Conservation (phyloP, 345 rosid species). For the Atalantia buxifolia region DNA sequence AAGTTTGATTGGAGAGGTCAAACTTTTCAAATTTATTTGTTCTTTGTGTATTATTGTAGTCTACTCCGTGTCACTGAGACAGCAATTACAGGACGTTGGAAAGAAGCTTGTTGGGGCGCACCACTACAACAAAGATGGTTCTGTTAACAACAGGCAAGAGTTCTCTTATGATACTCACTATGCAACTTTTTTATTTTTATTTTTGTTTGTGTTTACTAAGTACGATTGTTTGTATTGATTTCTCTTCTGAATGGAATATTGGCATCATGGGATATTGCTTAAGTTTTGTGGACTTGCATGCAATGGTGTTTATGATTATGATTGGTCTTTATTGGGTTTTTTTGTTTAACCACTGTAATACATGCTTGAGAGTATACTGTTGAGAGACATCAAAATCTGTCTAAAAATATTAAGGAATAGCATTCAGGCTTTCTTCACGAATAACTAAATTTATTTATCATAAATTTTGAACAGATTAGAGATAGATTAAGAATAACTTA, state of each 20-base stretch:
- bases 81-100: slow-evolving; percentile 94
- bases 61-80: slow-evolving; percentile 94
- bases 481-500: not conserved
- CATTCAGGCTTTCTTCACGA: not conserved
- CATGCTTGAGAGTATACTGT: not conserved
- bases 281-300: not conserved
- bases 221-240: not conserved
- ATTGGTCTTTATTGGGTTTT: not conserved
- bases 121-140: slow-evolving; percentile 95
- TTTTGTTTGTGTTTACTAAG: not conserved
- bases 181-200: not conserved
- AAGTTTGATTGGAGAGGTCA: slow-evolving; percentile 15
- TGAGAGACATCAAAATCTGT: not conserved
- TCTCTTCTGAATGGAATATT: not conserved
- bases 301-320: too few relatives aligned
- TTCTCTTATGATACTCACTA: not conserved
- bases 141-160: slow-evolving; percentile 82
- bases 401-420: not conserved
- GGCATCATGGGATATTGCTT: not conserved
- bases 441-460: not conserved
- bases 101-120: slow-evolving; percentile 94
- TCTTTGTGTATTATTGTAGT: slow-evolving; percentile 55
- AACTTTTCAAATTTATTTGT: slow-evolving; percentile 23
- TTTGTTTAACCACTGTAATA: not conserved
- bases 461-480: not conserved